phyloP scores from a whole-genome alignment of 768 basidiomycete species.

The Suillus discolor region DNA sequence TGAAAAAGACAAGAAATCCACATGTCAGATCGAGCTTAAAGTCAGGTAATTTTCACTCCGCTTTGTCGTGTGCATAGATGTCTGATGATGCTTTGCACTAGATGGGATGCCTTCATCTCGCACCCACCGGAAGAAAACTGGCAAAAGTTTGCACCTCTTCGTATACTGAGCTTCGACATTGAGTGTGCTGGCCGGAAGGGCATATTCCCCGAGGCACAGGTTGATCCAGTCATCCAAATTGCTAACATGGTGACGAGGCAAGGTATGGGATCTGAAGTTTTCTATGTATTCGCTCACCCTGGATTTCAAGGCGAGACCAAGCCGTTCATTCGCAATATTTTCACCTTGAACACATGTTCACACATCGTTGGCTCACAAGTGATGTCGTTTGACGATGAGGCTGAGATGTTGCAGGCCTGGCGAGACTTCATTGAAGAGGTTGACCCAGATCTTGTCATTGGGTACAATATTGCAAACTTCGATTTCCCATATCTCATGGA shows the following conservation, averaged over 20 bases:
- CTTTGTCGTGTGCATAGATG: conserved; percentile 5
- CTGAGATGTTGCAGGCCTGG: conserved; percentile 79
- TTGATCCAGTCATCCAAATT: conserved; percentile 97
- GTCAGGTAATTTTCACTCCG: conserved; percentile 54
- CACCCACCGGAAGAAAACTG: conserved; percentile 91
- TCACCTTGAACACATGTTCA: conserved; percentile 92
- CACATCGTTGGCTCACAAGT: conserved; percentile 99
- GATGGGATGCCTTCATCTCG: conserved; percentile 85
- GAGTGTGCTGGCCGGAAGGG: conserved; percentile 98
- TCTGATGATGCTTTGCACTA: conserved; percentile 31
- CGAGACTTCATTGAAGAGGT: conserved; percentile 85
- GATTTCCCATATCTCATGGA: conserved; percentile 97
- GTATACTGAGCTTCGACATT: conserved; percentile 97
- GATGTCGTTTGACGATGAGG: conserved; percentile 77
- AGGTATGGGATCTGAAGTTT: conserved; percentile 50
- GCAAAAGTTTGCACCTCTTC: conserved; percentile 89
- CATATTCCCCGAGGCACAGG: conserved; percentile 89
- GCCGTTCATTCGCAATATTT: conserved; percentile 95
- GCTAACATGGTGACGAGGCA: conserved; percentile 99
- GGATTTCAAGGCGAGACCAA: conserved; percentile 71
- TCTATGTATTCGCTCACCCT: background rate
- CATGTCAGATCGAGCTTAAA: conserved; percentile 87
- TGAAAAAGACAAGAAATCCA: conserved; percentile 62
- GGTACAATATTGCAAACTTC: conserved; percentile 93
- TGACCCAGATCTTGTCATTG: conserved; percentile 95